Conservation (phyloP, 768 basidiomycete species). For the Suillus plorans region DNA sequence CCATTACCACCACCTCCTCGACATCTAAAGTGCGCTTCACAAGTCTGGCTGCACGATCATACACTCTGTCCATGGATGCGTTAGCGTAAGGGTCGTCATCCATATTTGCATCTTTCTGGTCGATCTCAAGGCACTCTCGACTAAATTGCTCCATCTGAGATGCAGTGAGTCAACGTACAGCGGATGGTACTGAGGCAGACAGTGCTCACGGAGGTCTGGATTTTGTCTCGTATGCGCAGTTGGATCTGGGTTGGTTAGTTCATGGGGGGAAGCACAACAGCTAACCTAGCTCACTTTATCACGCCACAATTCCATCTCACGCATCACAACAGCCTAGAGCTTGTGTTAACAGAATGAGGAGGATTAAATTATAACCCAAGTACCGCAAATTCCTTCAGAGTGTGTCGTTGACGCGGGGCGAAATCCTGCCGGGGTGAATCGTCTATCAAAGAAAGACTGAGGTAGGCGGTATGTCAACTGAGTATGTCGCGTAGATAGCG, state of each 20-base stretch:
- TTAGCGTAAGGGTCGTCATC: slow-evolving; percentile 24
- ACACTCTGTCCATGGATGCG: slow-evolving; percentile 81
- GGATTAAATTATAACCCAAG: slow-evolving; percentile 12
- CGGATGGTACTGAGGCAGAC: slow-evolving; percentile 3
- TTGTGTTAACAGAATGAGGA: slow-evolving; percentile 8
- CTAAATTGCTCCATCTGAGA: slow-evolving; percentile 91
- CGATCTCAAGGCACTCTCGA: slow-evolving; percentile 91
- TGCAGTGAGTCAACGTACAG: background rate
- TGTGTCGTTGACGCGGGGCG: slow-evolving; percentile 84
- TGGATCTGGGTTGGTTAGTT: slow-evolving; percentile 58
- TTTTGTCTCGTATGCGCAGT: slow-evolving; percentile 84
- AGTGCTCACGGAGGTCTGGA: slow-evolving; percentile 76
- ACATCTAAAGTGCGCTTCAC: slow-evolving; percentile 90
- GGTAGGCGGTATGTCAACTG: slow-evolving; percentile 5
- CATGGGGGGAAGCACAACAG: background rate
- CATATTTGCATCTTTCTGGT: slow-evolving; percentile 41
- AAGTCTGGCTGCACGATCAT: slow-evolving; percentile 85
- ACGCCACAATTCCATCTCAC: slow-evolving; percentile 94
- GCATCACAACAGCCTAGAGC: slow-evolving; percentile 77
- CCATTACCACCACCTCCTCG: slow-evolving; percentile 89
- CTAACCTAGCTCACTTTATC: slow-evolving; percentile 63
- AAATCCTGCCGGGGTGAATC: slow-evolving; percentile 83
- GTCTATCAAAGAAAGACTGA: slow-evolving; percentile 79
- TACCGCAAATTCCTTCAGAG: slow-evolving; percentile 89
- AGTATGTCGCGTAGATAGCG: background rate